Evolutionary conservation across 306 rosid species (phyloP).

Genomic region (Ziziphus jujuba): DNA sequence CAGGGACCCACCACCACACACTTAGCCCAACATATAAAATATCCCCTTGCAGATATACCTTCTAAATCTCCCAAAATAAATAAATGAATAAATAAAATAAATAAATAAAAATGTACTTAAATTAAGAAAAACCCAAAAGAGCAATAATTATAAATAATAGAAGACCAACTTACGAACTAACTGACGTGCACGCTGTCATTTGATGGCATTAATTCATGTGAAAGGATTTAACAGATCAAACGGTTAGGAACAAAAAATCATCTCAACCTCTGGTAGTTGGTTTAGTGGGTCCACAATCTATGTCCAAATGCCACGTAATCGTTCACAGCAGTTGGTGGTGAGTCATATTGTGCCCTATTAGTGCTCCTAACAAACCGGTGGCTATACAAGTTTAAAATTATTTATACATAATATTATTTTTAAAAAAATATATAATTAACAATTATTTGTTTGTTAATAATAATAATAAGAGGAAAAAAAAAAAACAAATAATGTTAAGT

Average conservation of each 20-base stretch:
- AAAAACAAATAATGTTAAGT: no score
- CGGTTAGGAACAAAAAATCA: slow-evolving; percentile 6
- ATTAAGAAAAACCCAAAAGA: neutral
- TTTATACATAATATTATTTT: no score
- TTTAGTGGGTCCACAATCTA: slow-evolving; percentile 1
- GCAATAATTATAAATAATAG: neutral
- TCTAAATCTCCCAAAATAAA: neutral
- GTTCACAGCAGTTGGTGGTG: slow-evolving; percentile 8
- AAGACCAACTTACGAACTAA: no score
- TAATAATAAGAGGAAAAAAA: no score
- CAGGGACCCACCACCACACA: slow-evolving; percentile 9
- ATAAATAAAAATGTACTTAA: neutral
- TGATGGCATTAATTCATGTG: neutral
- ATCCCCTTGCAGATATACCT: neutral
- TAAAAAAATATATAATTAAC: no score
- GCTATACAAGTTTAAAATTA: no score
- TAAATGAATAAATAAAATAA: no score
- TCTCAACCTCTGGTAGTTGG: slow-evolving; percentile 15
- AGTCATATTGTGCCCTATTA: slow-evolving; percentile 14
- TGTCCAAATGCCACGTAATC: neutral
- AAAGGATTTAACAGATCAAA: neutral
- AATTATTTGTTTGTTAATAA: no score
- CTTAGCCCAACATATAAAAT: neutral
- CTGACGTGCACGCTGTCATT: neutral
- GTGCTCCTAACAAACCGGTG: slow-evolving; percentile 19